These are phyloP conservation scores for Daldinia childiae DNA, from an alignment of 495 filamentous ascomycete genomes.

Conservation along the genomic window DNA sequence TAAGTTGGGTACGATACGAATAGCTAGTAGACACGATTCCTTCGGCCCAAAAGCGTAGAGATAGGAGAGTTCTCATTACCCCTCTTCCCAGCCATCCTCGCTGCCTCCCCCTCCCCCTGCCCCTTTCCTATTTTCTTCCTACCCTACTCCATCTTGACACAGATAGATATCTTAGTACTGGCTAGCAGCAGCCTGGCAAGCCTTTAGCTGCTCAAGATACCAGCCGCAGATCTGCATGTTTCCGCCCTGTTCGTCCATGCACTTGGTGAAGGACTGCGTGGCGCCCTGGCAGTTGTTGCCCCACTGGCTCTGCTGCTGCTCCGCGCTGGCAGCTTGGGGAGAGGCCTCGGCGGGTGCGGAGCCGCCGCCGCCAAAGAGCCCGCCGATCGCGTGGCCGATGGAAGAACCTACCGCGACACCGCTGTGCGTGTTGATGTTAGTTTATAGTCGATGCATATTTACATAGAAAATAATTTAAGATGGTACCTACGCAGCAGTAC, in stretches of 20 bases:
- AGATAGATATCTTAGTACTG: conserved; percentile 70
- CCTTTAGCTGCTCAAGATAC: conserved; percentile 98
- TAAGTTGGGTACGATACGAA: neutral
- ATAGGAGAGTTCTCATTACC: neutral
- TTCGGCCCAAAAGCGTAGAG: neutral
- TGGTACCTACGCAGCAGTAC: conserved; percentile 78
- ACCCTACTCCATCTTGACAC: neutral
- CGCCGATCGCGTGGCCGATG: conserved; percentile 93
- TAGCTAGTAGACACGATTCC: neutral
- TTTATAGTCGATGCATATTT: neutral
- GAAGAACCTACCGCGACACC: conserved; percentile 95
- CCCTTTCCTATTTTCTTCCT: neutral
- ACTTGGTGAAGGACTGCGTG: conserved; percentile 86
- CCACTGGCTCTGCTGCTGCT: conserved; percentile 59
- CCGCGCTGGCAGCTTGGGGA: conserved; percentile 49
- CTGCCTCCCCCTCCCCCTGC: neutral
- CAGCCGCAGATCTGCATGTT: conserved; percentile 96
- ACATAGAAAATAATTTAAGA: neutral
- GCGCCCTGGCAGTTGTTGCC: conserved; percentile 79
- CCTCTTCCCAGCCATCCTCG: neutral
- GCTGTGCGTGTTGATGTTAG: conserved; percentile 56
- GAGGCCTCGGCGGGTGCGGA: conserved; percentile 65
- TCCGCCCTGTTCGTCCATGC: conserved; percentile 92
- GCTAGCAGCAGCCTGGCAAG: conserved; percentile 89
- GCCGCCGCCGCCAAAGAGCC: conserved; percentile 76